Evolutionary conservation across 306 rosid genomes (phyloP).

Genomic region (Sicyos edulis): DNA sequence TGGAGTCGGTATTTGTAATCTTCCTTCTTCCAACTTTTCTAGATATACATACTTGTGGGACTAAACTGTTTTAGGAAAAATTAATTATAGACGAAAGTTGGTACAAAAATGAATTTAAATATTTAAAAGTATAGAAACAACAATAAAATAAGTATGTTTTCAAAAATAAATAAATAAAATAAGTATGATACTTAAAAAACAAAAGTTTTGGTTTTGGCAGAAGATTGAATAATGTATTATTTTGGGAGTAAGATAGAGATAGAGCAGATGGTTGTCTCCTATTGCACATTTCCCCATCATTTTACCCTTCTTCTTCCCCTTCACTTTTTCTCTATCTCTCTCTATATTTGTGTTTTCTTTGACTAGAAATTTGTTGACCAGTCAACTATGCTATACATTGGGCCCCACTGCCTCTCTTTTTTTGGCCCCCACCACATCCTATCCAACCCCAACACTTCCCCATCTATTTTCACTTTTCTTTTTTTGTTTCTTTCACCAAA

Average conservation of each 20-base stretch:
- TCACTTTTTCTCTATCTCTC: background rate
- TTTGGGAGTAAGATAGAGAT: background rate
- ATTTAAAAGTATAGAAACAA: too few species aligned
- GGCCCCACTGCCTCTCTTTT: background rate
- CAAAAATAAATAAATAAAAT: background rate
- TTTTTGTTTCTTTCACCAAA: background rate
- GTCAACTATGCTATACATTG: background rate
- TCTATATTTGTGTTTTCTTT: constrained; percentile 10
- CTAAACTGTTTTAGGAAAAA: too few species aligned
- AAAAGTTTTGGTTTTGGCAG: background rate
- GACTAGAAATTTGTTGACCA: constrained; percentile 16
- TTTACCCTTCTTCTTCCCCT: background rate
- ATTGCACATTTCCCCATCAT: constrained; percentile 19
- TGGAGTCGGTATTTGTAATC: too few species aligned
- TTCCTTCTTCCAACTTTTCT: too few species aligned
- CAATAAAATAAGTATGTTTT: too few species aligned
- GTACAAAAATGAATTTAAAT: too few species aligned
- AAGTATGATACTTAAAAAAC: background rate
- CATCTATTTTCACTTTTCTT: background rate
- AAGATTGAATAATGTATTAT: background rate
- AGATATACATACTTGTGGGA: too few species aligned
- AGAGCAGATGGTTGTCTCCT: constrained; percentile 9
- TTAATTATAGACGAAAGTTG: too few species aligned
- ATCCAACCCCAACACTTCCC: background rate
- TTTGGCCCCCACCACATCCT: constrained; percentile 6